Percentiles rank a stretch among this genome's conserved stretches.
Evolutionary conservation across 495 filamentous ascomycete species (phyloP).

Genomic region (Lasiosphaeria miniovina): DNA sequence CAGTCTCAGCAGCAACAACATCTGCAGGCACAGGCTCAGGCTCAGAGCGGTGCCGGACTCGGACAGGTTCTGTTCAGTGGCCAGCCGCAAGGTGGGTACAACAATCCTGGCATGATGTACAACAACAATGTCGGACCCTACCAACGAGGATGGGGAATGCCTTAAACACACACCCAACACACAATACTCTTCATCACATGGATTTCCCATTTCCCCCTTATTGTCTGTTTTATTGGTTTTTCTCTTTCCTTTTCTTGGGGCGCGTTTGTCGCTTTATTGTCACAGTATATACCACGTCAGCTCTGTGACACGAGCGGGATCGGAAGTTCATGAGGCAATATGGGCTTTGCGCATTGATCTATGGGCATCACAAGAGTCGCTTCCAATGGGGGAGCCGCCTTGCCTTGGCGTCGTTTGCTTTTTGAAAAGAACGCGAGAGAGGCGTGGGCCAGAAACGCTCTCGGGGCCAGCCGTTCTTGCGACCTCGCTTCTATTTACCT

Average conservation of each 20-base stretch:
- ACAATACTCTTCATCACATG: background rate
- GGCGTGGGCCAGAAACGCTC: background rate
- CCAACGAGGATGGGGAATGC: slow-evolving; percentile 61
- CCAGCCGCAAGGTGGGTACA: slow-evolving; percentile 99
- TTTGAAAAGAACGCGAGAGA: slow-evolving; percentile 17
- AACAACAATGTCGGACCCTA: slow-evolving; percentile 55
- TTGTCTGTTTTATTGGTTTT: slow-evolving; percentile 18
- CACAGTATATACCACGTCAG: slow-evolving; percentile 35
- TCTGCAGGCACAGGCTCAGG: slow-evolving; percentile 29
- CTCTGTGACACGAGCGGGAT: slow-evolving; percentile 23
- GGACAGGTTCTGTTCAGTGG: slow-evolving; percentile 85
- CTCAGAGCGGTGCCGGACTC: slow-evolving; percentile 66
- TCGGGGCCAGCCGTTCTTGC: slow-evolving; percentile 5
- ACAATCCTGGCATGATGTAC: slow-evolving; percentile 85
- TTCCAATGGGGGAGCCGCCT: slow-evolving; percentile 17
- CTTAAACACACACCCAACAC: slow-evolving; percentile 2
- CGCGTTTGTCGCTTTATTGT: slow-evolving; percentile 25
- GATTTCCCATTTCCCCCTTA: slow-evolving; percentile 8
- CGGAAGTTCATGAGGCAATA: slow-evolving; percentile 17
- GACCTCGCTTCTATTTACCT: slow-evolving; percentile 8
- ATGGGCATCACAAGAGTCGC: slow-evolving; percentile 26
- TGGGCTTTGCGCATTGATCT: slow-evolving; percentile 18
- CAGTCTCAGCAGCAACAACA: slow-evolving; percentile 80
- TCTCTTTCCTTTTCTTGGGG: slow-evolving; percentile 12
- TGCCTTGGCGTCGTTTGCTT: slow-evolving; percentile 34